Evolutionary conservation across 768 basidiomycete species (phyloP), one percentile per base, ranked within the genome.

Genomic region (Ramaria rubella): DNA sequence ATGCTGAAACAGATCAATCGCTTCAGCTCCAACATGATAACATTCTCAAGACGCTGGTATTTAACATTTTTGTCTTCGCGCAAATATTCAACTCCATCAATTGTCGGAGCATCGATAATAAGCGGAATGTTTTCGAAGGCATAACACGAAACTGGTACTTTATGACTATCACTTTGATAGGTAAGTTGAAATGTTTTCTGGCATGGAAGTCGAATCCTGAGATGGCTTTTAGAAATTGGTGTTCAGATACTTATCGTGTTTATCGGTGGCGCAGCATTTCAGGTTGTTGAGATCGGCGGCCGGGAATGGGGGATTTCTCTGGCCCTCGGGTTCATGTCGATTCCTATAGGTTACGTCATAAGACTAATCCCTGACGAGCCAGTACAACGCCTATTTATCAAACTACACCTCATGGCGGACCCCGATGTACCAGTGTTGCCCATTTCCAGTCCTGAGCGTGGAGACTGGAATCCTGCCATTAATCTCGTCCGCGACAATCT

Each of bases 1-100:
- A 74, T 27, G 58, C 75, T 46, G 52, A 55, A 23, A 57, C 59
- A 23, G 63, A 73, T 44, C 63, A 65, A 2, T 49, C 63, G 2
- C 57, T 58, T 4, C 70, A 74, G 34, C 63, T 67, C 12, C 58
- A 77, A 4, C 69, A 77, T 45, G 65, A 80, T 21, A 62, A 71
- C 5, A 69, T 84, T 34, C 76, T 94, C 23, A 83, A 86, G 64
- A 94, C 95, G 0, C 74, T 98, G 17, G 91, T 97, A 30, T 99
- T 99, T 82, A 99, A 98, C 65, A 81, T 85, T n/a, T 99, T 97
- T 65, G 95, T 98, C 49, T 97, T 97, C 67, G 90, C 91, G 27
- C 96, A 98, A 70, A 94, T 99, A 62, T 94, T 88, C 79, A 96
- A 94, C 72, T 93, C 91, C 42, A 69, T 97, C 69, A 99, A 97